Base-by-base conservation (phyloP, 2,329 filamentous ascomycete genomes). In the Leptodontidium sp. region DNA sequence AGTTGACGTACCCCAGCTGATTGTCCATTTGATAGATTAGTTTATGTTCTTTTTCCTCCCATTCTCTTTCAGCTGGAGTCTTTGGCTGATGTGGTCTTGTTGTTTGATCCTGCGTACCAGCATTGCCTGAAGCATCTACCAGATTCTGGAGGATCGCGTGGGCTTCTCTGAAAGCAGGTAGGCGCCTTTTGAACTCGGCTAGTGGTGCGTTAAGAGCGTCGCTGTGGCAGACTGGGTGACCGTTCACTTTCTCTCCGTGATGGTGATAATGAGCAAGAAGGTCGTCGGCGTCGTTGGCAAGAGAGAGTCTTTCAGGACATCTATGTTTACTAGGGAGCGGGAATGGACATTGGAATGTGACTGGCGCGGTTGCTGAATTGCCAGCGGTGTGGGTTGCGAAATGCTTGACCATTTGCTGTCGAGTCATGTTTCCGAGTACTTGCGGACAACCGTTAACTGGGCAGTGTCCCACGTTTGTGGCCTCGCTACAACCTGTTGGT, bases 161-260 rank as follows among this genome's bases (percentile, higher is more conserved):
- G 38, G 61, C 61, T 38, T 11, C 61, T 29, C 49, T 45, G 35
- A 62, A 66, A 6, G 35, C 32, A 24, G 65, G 65, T 5, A 66
- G 7, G 8, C 47, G 65, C n/a, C 21, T 45, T 14, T 57, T 62
- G 21, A 66, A 62, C 17, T 45, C 65, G 8, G 35, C 26, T 17
- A 45, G 32, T 35, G 47, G 47, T 7, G 45, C 38, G 11, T 50
- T 32, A 5, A 61, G 29, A 17, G 57, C 35, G 12, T 21, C 50
- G 35, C 11, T 62, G 8, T 40, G 15, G 45, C 55, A 50, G 43
- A 11, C n/a, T 58, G 50, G 40, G 43, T 11, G 43, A 47, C 15
- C 14, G 15, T 47, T 17, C 4, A n/a, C n/a, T 17, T 47, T 6
- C n/a, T 47, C 7, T 17, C 45, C 17, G 15, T 55, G 52, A n/a